phyloP scores from a whole-genome alignment of 805 yeast species.

The Brettanomyces sp. region DNA sequence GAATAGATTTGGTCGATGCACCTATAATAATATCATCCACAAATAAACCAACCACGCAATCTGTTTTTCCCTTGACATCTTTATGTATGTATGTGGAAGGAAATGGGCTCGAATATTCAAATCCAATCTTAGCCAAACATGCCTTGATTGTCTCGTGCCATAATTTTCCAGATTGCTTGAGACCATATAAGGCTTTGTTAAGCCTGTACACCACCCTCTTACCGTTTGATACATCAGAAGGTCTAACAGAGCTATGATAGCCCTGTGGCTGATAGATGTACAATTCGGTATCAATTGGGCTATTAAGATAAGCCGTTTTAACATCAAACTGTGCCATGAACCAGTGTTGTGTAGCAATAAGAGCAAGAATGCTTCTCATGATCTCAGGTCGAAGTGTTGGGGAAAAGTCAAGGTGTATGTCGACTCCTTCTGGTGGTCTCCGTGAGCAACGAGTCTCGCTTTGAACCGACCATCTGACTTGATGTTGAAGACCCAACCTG shows the following conservation, averaged over 20 bases:
- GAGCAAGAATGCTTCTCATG: background rate
- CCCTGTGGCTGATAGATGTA: background rate
- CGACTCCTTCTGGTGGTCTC: no score
- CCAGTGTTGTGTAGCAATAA: background rate
- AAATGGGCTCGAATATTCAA: background rate
- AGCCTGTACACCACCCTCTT: background rate
- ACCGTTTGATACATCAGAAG: background rate
- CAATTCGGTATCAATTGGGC: no score
- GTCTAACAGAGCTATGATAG: background rate
- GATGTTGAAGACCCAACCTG: no score
- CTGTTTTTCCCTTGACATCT: background rate
- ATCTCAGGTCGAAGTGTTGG: no score
- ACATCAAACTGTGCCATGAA: background rate
- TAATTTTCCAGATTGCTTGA: conserved; percentile 1
- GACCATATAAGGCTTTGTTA: conserved; percentile 4
- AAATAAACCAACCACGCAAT: background rate
- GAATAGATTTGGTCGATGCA: background rate
- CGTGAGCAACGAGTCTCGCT: no score
- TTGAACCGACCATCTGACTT: no score
- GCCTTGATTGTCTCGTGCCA: background rate
- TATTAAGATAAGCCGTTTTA: background rate
- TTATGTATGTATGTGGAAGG: background rate
- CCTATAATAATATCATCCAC: background rate
- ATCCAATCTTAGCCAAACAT: background rate
- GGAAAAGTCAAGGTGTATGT: no score